These are phyloP conservation scores for Ceratocystis destructans DNA, from an alignment of 2,329 filamentous ascomycete genomes.

Conservation along the genomic window DNA sequence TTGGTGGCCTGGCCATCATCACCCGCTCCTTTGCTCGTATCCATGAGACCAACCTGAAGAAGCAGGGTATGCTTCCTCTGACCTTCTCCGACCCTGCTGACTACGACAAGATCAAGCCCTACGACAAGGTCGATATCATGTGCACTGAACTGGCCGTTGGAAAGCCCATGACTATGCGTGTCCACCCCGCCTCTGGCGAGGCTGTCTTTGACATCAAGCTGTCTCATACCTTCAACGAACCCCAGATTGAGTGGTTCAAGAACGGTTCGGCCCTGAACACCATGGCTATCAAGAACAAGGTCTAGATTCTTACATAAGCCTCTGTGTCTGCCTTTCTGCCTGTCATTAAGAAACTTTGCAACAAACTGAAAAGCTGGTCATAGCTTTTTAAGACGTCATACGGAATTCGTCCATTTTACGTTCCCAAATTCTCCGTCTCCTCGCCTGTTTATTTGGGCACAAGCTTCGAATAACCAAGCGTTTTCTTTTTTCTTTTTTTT, in stretches of 20 bases:
- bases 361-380: background rate
- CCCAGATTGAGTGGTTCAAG: constrained; percentile 98
- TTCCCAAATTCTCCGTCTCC: background rate
- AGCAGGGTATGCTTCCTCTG: constrained; percentile 99
- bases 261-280: constrained; percentile 96
- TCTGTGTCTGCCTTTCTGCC: background rate
- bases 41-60: constrained; percentile 99
- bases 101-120: constrained; percentile 91
- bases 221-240: constrained; percentile 93
- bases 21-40: constrained; percentile 95
- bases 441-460: background rate
- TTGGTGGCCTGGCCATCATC: constrained; percentile 94
- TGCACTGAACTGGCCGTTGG: constrained; percentile 83
- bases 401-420: background rate
- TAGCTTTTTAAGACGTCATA: background rate
- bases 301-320: constrained; percentile 20
- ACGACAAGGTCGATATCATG: constrained; percentile 80
- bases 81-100: constrained; percentile 90
- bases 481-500: constrained; percentile 1
- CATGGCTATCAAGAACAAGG: constrained; percentile 60
- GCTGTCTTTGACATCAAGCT: constrained; percentile 69
- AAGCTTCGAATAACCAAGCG: background rate
- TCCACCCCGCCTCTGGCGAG: constrained; percentile 75
- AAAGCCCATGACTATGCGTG: constrained; percentile 80
- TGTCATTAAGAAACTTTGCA: background rate